Percentiles rank a stretch among this genome's conserved stretches.
Evolutionary conservation across 768 basidiomycete species (phyloP).

Genomic region (Mycena albidolilacea): DNA sequence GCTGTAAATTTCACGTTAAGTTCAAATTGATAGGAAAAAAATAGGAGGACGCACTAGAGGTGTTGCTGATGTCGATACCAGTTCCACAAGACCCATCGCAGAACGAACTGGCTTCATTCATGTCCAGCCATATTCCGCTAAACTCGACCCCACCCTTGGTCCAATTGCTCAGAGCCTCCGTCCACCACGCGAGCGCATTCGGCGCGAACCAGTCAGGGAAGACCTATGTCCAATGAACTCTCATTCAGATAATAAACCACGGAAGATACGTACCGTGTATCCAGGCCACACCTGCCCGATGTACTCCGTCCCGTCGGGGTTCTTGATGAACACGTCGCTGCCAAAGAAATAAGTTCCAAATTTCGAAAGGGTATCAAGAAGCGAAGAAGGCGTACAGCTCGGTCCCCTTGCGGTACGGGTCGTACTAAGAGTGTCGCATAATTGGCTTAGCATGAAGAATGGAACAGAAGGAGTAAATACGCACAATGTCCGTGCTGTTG

Average conservation of each 20-base stretch:
- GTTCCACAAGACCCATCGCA: constrained; percentile 76
- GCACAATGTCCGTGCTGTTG: constrained; percentile 74
- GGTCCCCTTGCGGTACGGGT: constrained; percentile 74
- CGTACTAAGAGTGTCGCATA: constrained; percentile 62
- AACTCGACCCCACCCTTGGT: constrained; percentile 64
- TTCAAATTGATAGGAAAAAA: neutral
- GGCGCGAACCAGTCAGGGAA: constrained; percentile 76
- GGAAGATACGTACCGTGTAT: constrained; percentile 64
- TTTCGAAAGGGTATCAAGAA: neutral
- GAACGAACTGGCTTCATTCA: constrained; percentile 78
- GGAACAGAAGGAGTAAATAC: constrained; percentile 44
- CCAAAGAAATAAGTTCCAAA: neutral
- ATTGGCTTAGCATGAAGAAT: constrained; percentile 9
- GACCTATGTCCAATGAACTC: constrained; percentile 49
- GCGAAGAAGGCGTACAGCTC: constrained; percentile 61
- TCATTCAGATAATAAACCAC: too few relatives aligned
- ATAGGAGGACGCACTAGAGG: constrained; percentile 41
- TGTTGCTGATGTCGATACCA: constrained; percentile 69
- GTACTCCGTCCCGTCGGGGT: constrained; percentile 81
- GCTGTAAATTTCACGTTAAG: neutral
- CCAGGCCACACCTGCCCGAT: constrained; percentile 87
- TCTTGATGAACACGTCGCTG: constrained; percentile 80
- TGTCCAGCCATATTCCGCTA: constrained; percentile 75
- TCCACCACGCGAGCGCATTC: constrained; percentile 72
- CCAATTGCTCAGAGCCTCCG: constrained; percentile 72